These are phyloP conservation scores for Bocquillonia castaneifolia DNA, from an alignment of 441 rosid species.

Conservation along the genomic window DNA sequence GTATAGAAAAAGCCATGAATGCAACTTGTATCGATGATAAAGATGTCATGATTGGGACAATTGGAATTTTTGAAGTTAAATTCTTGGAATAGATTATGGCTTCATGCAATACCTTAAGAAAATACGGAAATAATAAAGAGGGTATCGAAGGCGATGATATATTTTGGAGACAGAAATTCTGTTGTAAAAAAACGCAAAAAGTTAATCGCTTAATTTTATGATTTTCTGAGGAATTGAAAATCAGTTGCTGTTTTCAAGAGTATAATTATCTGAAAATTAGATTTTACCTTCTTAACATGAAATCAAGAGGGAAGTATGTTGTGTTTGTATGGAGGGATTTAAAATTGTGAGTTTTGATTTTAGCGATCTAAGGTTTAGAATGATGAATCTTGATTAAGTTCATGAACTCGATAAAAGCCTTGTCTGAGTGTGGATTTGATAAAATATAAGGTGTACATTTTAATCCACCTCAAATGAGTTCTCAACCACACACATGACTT, in stretches of 20 bases:
- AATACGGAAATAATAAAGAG: not conserved
- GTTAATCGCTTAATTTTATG: not conserved
- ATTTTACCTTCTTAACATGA: not conserved
- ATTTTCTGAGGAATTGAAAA: not conserved
- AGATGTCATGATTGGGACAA: not conserved
- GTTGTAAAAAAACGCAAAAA: not conserved
- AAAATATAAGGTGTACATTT: not conserved
- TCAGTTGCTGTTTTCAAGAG: not conserved
- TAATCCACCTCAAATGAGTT: not conserved
- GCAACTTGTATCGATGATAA: constrained; percentile 13
- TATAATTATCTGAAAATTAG: not conserved
- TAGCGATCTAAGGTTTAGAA: not conserved
- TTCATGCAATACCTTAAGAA: not conserved
- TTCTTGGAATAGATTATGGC: not conserved
- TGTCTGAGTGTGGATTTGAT: not conserved
- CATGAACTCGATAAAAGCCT: not conserved
- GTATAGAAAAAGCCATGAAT: constrained; percentile 6
- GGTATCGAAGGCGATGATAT: not conserved
- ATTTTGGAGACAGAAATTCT: not conserved
- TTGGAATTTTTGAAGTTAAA: not conserved
- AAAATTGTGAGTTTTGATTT: constrained; percentile 1
- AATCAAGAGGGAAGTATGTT: not conserved
- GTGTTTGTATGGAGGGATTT: not conserved
- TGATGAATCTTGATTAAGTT: not conserved
- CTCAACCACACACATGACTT: not conserved